Percentiles rank a stretch among this genome's conserved stretches.
These are phyloP conservation scores for Penicillium sp. DNA, from an alignment of 2,329 filamentous ascomycete species.

Conservation along the genomic window DNA sequence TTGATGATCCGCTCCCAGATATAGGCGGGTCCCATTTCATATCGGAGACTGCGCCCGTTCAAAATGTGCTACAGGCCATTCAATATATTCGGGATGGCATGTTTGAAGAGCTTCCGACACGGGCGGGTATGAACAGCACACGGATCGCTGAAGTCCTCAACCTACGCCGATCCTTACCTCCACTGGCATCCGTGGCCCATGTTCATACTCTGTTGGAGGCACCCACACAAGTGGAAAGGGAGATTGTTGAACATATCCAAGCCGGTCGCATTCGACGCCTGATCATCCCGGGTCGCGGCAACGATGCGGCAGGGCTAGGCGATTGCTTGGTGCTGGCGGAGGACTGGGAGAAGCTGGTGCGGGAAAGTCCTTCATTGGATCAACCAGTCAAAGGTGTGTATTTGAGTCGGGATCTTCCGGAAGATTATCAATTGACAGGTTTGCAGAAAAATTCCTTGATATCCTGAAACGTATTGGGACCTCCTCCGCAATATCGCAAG, in stretches of 20 bases:
- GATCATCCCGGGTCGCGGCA: constrained; percentile 57
- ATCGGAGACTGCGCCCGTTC: constrained; percentile 46
- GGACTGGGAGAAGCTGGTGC: constrained; percentile 52
- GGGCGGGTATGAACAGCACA: constrained; percentile 61
- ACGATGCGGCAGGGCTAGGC: constrained; percentile 55
- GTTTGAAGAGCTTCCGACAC: constrained; percentile 57
- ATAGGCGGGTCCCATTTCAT: constrained; percentile 52
- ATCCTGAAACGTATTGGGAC: constrained; percentile 50
- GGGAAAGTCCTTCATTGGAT: constrained; percentile 34
- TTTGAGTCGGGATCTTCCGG: neutral
- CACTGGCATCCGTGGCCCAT: constrained; percentile 60
- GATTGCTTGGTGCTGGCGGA: constrained; percentile 58
- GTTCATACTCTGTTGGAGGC: constrained; percentile 58
- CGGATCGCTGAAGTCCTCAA: constrained; percentile 61
- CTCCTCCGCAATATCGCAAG: constrained; percentile 47
- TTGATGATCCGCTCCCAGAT: constrained; percentile 50
- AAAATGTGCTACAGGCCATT: constrained; percentile 55
- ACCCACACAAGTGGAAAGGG: constrained; percentile 59
- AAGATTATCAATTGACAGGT: neutral
- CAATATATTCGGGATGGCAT: constrained; percentile 52
- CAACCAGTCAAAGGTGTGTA: constrained; percentile 36
- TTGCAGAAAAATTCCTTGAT: constrained; percentile 50
- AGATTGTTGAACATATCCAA: constrained; percentile 55
- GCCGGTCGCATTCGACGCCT: constrained; percentile 55
- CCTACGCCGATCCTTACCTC: constrained; percentile 54